Evolutionary conservation across 2,329 filamentous ascomycete genomes (phyloP), one percentile per base, ranked within the genome.

Genomic region (Proliferodiscus dingleyae): DNA sequence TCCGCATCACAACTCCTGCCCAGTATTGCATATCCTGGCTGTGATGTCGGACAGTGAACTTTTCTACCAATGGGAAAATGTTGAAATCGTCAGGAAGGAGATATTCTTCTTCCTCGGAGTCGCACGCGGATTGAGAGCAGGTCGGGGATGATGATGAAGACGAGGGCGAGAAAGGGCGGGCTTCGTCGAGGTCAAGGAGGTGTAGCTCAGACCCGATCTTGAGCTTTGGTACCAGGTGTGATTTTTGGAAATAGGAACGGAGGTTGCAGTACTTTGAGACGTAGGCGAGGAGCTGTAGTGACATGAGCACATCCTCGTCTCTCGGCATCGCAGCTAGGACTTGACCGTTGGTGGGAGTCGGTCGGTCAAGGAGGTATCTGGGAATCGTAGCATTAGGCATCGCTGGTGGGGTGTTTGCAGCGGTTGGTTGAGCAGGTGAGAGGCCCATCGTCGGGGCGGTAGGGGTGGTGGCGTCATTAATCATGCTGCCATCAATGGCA

Each of bases 11-110:
- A 13, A 98, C 93, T 51, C 91, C 93, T 15, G 93, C 93, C 93
- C 93, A 98, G 71, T 98, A 98, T 66, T 96, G 91, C 93, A 98
- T 98, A 64, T 96, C 90, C 49, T 89, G 87, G 54, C 87, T 89
- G 68, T 96, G 89, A 63, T 96, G 89, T 54, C 93, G 83, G 23
- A 96, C 88, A 4, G 93, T 98, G 65, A 97, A 98, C 67, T 96
- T 97, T 68, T 98, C 93, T 38, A 98, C 93, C 28, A 98, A 74
- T 2, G 93, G 93, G 69, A 98, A 98, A 55, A 98, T 95, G 68
- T 98, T 98, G 69, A 95, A 91, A 66, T 97, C 89, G 62, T 97
- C 91, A 11, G 90, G 87, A 6, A 95, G 76, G 21, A 94, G 71
- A 63, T 95, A 97, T 66, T 98, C 81, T 37, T 85, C 80, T 37